Evolutionary conservation across 352 stramenopile species (phyloP), one percentile per base, ranked within the genome.

Genomic region (Phytophthora citrophthora): DNA sequence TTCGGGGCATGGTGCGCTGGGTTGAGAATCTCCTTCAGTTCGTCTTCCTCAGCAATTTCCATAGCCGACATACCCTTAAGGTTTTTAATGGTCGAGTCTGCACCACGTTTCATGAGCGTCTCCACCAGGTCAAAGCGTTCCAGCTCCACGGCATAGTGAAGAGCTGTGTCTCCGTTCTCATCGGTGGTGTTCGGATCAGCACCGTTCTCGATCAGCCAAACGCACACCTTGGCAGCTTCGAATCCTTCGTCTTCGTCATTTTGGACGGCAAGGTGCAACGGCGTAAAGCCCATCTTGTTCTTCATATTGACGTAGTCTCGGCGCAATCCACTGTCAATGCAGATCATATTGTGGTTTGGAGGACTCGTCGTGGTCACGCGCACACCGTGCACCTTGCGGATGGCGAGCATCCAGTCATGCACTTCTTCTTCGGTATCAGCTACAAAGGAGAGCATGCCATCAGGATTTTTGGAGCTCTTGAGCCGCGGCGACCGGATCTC

Each of bases 231-330:
- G 11, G 85, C 86, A 9, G 88, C 88, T 49, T 94, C 88, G 39
- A 96, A 94, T n/a, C 88, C 88, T 71, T 96, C 88, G 44, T 96
- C 88, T 54, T 96, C 88, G 31, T 94, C 83, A 61, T 96, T 96
- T 66, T 96, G 88, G 10, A 96, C 84, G 3, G 78, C 78, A 15
- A 94, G 62, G 41, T 96, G 88, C 47, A 96, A 74, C 3, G 84
- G 83, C 5, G 84, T 90, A 53, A 95, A 93, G 18, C 87, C 86
- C 10, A 79, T 53, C 50, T 91, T 91, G 78, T 97, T 97, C 63
- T 87, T 89, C 81, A 94, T 87, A 68, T 92, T 92, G 23, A 96
- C 77, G 50, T 95, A 93, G 48, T 94, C 84, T 50, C 86, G 82
- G 26, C 91, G 86, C 43, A 92, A 67, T 18, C 65, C 68, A 32